Conservation (phyloP, 2,329 filamentous ascomycete species). For the Juglanconis sp. region DNA sequence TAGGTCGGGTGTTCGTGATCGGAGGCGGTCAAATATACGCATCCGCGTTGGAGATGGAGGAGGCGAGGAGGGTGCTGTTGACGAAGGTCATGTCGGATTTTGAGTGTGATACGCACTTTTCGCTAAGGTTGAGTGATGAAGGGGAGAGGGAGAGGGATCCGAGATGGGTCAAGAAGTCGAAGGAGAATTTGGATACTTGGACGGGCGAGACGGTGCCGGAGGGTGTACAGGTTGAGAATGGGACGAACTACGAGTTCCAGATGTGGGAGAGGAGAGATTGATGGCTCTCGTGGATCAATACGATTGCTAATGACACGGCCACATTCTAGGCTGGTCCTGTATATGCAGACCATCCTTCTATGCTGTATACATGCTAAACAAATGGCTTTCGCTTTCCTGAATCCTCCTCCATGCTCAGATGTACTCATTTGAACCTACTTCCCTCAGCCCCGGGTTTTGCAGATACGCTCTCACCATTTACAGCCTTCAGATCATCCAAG, state of each 20-base stretch:
- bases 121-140: conserved; percentile 46
- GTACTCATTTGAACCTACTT: conserved; percentile 6
- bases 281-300: background rate
- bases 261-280: conserved; percentile 62
- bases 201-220: conserved; percentile 61
- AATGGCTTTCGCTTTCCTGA: background rate
- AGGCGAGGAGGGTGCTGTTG: conserved; percentile 63
- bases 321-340: conserved; percentile 21
- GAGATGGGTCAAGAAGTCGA: conserved; percentile 52
- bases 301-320: background rate
- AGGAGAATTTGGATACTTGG: conserved; percentile 57
- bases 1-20: conserved; percentile 76
- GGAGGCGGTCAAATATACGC: conserved; percentile 85
- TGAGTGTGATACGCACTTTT: conserved; percentile 75
- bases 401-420: no score
- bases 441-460: conserved; percentile 21
- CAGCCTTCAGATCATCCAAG: conserved; percentile 32
- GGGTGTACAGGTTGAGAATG: conserved; percentile 59
- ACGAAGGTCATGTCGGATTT: conserved; percentile 68
- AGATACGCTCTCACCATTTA: conserved; percentile 8
- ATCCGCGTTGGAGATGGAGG: conserved; percentile 58
- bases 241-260: conserved; percentile 66
- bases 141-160: conserved; percentile 32
- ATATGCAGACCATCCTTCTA: background rate
- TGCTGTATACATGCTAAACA: background rate